Conservation (phyloP, 2,329 filamentous ascomycete species). For the Kalmusia sp. region DNA sequence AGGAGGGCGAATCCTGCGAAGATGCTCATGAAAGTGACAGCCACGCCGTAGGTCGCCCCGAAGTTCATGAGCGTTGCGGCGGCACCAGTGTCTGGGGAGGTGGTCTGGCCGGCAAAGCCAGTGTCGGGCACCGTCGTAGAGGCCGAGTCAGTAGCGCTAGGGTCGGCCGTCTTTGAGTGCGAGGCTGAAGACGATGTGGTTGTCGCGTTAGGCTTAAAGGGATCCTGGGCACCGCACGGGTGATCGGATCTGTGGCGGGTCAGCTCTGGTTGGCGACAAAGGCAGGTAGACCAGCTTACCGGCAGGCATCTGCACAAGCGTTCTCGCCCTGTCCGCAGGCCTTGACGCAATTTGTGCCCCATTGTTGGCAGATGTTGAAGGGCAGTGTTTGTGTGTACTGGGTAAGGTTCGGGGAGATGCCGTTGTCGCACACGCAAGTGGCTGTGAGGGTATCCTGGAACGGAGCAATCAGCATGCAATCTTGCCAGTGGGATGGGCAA, state of each 20-base stretch:
- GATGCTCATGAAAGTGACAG: conserved; percentile 61
- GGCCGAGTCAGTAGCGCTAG: conserved; percentile 7
- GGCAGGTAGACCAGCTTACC: conserved; percentile 33
- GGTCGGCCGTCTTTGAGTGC: conserved; percentile 34
- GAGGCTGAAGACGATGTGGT: conserved; percentile 53
- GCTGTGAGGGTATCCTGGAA: conserved; percentile 64
- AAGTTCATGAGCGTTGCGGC: conserved; percentile 55
- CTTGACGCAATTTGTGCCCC: conserved; percentile 71
- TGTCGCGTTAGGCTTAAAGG: conserved; percentile 65
- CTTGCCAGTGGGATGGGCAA: neutral
- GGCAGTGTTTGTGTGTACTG: conserved; percentile 81
- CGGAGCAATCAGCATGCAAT: conserved; percentile 9
- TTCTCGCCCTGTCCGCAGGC: conserved; percentile 62
- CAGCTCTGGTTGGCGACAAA: conserved; percentile 4
- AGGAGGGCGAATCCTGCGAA: conserved; percentile 63
- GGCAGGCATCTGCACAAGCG: conserved; percentile 67
- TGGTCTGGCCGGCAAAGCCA: conserved; percentile 34
- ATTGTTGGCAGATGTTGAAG: conserved; percentile 77
- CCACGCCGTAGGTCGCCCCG: conserved; percentile 63
- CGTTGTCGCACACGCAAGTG: conserved; percentile 74
- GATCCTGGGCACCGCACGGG: conserved; percentile 75
- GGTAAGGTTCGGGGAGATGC: conserved; percentile 72
- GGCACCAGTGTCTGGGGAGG: conserved; percentile 28
- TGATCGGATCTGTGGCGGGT: conserved; percentile 57
- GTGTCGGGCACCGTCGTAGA: conserved; percentile 35